Base-by-base conservation (phyloP, 768 basidiomycete species). In the Suillus paluster region DNA sequence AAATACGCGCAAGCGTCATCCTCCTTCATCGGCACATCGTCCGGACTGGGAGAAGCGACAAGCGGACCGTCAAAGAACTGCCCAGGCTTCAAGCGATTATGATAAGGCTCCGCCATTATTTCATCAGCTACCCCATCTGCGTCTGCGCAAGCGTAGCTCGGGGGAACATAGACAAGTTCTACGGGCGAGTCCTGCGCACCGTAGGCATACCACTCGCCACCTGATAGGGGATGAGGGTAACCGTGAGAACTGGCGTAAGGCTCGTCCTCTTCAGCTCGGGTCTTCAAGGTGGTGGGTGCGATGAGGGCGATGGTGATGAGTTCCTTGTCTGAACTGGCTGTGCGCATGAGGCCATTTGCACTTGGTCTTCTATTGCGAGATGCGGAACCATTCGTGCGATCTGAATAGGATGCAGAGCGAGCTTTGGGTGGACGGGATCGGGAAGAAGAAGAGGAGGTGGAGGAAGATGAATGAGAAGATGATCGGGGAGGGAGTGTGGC, bases 271-370 rank as follows among this genome's bases (percentile, higher is more conserved):
- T 81, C 83, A 1, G 83, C 80, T 11, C 80, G 84, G 19, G 92
- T 92, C 79, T 99, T 99, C 66, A 99, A 82, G 50, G 92, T 84
- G 5, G 97, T 96, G 5, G 90, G 90, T 0, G 89, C 86, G 50
- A 91, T 89, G 41, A 86, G 82, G 14, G 88, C 87, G 59, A 91
- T 91, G 11, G 90, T 90, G 64, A 89, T 76, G 33, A 85, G 83
- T 44, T 89, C 87, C 34, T 81, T 73, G 60, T 82, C 78, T 45
- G 73, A 57, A 55, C 74, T 76, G 48, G 44, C 60, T 5, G 73
- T 73, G 12, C 63, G 69, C 73, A 70, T 50, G 72, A 72, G 9
- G 86, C 85, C 34, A 77, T 81, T 19, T 77, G 83, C 64, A 82
- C 83, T 23, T 77, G 82, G 48, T 70, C 70, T 67, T 23, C 41